Conservation (phyloP, 2,329 filamentous ascomycete genomes). For the Pseudogymnoascus sp. region DNA sequence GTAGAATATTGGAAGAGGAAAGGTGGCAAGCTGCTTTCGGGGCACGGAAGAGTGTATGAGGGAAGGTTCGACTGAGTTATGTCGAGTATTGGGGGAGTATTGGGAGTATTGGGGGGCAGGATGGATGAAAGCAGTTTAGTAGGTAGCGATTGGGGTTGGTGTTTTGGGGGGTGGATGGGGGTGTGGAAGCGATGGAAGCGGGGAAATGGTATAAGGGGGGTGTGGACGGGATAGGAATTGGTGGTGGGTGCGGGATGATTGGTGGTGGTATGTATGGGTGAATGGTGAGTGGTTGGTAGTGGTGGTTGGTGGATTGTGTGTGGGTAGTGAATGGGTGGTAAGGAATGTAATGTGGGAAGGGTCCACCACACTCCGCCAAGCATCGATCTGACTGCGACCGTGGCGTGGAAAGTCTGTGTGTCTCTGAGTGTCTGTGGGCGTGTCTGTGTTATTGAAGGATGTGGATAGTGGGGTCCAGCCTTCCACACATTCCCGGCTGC, state of each 20-base stretch:
- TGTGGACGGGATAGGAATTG: no score
- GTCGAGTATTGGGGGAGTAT: no score
- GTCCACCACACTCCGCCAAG: not conserved
- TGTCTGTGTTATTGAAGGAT: no score
- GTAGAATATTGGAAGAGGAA: constrained; percentile 1
- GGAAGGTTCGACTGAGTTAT: no score
- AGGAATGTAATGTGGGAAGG: not conserved
- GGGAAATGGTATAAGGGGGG: not conserved
- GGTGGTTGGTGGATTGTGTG: not conserved
- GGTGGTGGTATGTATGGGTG: not conserved
- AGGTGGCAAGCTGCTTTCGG: not conserved
- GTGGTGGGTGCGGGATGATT: no score
- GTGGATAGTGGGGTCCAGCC: not conserved
- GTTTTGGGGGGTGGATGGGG: no score
- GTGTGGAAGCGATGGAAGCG: no score
- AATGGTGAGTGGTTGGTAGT: not conserved
- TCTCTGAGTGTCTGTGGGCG: not conserved
- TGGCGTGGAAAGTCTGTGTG: not conserved
- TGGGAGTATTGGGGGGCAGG: not conserved
- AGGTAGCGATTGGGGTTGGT: not conserved
- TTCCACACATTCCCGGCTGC: no score
- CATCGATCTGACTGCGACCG: not conserved
- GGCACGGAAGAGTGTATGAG: not conserved
- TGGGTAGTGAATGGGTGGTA: no score
- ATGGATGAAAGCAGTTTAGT: not conserved